Evolutionary conservation across 768 basidiomycete genomes (phyloP).

Genomic region (Gymnopilus junonius): DNA sequence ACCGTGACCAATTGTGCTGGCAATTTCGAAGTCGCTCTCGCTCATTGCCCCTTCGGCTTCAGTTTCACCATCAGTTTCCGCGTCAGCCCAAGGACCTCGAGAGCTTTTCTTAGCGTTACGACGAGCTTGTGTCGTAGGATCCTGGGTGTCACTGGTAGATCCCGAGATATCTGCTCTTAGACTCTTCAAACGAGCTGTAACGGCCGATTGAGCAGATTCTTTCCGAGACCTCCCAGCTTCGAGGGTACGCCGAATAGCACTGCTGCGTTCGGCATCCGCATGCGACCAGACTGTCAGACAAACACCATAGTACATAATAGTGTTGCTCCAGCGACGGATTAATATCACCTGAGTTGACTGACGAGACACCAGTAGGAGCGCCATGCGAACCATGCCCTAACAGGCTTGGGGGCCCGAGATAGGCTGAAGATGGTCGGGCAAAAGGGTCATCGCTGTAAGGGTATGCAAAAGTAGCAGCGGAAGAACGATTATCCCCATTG

Average conservation of each 20-base stretch:
- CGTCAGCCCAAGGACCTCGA: conserved; percentile 73
- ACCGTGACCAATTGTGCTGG: conserved; percentile 79
- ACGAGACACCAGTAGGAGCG: conserved; percentile 34
- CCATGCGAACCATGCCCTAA: conserved; percentile 51
- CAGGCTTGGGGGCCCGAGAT: conserved; percentile 76
- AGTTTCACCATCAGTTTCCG: conserved; percentile 79
- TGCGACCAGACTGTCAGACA: conserved; percentile 96
- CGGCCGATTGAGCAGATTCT: conserved; percentile 77
- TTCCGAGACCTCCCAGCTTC: conserved; percentile 80
- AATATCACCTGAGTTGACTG: conserved; percentile 35
- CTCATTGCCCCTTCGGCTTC: conserved; percentile 77
- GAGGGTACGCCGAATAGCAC: conserved; percentile 81
- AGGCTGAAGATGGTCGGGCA: conserved; percentile 78
- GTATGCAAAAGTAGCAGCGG: conserved; percentile 74
- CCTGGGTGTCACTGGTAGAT: conserved; percentile 46
- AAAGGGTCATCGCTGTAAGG: conserved; percentile 81
- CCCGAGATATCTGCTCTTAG: conserved; percentile 59
- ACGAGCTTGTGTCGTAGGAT: conserved; percentile 63
- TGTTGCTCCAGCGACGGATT: conserved; percentile 42
- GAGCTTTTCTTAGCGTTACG: conserved; percentile 58
- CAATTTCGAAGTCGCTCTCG: conserved; percentile 86
- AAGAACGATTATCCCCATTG: conserved; percentile 61
- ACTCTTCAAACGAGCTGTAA: conserved; percentile 68
- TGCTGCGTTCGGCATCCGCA: conserved; percentile 85
- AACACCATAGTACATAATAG: conserved; percentile 85